phyloP scores from a whole-genome alignment of 257 asterid species.

The Fraxinus americana region DNA sequence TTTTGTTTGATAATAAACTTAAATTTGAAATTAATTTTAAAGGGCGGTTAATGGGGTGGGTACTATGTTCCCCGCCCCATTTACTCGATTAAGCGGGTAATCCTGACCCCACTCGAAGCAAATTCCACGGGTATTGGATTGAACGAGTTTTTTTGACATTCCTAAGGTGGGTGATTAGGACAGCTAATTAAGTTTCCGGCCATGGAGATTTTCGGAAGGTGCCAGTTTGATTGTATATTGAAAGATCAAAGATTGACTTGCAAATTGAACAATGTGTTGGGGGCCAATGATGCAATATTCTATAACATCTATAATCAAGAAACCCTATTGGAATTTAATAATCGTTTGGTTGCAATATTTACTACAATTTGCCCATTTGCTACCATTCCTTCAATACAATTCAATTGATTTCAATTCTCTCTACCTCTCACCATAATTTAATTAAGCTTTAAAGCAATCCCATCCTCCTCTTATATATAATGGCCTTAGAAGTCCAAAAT shows the following conservation, averaged over 20 bases:
- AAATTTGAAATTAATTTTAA: no score
- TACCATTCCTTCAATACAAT: constrained; percentile 32
- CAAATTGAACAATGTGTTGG: neutral
- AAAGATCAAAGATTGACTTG: neutral
- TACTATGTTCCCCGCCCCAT: no score
- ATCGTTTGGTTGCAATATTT: neutral
- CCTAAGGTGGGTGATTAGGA: no score
- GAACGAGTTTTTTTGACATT: no score
- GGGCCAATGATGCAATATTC: neutral
- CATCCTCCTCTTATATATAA: constrained; percentile 46
- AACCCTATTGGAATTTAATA: neutral
- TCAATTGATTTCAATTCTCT: constrained; percentile 33
- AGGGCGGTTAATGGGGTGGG: no score
- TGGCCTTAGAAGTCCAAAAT: constrained; percentile 31
- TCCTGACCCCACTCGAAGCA: no score
- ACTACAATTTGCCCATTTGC: constrained; percentile 12
- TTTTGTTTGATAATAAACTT: no score
- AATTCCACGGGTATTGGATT: no score
- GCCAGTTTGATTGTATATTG: neutral
- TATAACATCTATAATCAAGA: neutral
- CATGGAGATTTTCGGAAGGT: no score
- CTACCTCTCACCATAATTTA: constrained; percentile 49
- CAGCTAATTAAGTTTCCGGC: no score
- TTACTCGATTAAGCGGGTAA: no score
- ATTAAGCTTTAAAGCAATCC: constrained; percentile 59